These are phyloP conservation scores for Chytridium lagenaria DNA, from an alignment of 371 early-diverging fungal genomes.

Conservation along the genomic window DNA sequence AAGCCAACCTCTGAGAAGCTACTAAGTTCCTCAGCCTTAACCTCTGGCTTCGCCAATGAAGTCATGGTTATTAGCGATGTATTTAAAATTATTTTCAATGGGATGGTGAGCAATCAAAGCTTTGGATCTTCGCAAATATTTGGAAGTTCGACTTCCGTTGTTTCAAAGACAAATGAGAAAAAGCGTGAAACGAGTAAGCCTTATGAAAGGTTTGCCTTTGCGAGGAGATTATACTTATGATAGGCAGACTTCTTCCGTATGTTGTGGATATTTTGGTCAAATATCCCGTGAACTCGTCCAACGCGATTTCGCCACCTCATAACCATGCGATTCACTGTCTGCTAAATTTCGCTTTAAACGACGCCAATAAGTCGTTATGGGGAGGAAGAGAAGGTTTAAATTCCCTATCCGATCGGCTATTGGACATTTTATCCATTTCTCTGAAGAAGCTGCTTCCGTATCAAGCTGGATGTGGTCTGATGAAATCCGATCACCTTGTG, in stretches of 20 bases:
- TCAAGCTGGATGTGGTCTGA: slow-evolving; percentile 18
- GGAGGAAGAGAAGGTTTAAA: background rate
- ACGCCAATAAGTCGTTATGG: slow-evolving; percentile 42
- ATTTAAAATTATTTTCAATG: slow-evolving; percentile 20
- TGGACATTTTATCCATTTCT: slow-evolving; percentile 55
- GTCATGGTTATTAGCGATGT: slow-evolving; percentile 33
- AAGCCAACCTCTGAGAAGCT: slow-evolving; percentile 12
- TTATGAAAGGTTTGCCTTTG: slow-evolving; percentile 5
- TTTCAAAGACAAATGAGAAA: background rate
- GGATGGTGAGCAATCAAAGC: slow-evolving; percentile 21
- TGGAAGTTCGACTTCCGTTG: background rate
- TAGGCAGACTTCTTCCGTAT: slow-evolving; percentile 54
- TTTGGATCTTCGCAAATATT: background rate
- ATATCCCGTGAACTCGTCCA: slow-evolving; percentile 55
- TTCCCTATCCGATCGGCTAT: slow-evolving; percentile 30
- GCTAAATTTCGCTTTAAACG: slow-evolving; percentile 65
- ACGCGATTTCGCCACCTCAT: slow-evolving; percentile 73
- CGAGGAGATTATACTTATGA: background rate
- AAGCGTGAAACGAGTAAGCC: background rate
- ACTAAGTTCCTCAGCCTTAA: background rate
- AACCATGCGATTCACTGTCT: slow-evolving; percentile 77
- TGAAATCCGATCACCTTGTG: slow-evolving; percentile 11
- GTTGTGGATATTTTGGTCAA: slow-evolving; percentile 51
- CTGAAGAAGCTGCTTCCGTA: slow-evolving; percentile 38
- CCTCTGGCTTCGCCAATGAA: slow-evolving; percentile 16